Evolutionary conservation across 148 eudicot species (phyloP).

Genomic region (Silene conica): DNA sequence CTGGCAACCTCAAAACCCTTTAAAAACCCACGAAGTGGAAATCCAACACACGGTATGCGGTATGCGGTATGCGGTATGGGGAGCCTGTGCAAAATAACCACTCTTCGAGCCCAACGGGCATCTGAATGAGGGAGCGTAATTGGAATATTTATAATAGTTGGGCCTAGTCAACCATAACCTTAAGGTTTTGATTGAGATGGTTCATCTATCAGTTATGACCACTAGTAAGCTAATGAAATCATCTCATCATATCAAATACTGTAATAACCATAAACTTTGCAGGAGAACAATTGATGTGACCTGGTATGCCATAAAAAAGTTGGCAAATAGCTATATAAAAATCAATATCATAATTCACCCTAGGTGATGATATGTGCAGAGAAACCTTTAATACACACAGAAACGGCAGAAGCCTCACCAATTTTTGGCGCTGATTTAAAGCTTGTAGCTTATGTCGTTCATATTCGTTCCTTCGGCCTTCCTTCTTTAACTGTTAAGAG

Average conservation of each 20-base stretch:
- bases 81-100: no score
- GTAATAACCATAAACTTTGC: background rate
- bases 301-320: background rate
- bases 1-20: no score
- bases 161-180: no score
- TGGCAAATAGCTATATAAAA: background rate
- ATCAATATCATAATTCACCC: background rate
- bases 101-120: no score
- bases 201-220: no score
- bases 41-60: no score
- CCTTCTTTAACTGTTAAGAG: slow-evolving; percentile 66
- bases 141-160: no score
- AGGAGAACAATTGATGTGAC: background rate
- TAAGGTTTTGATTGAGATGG: no score
- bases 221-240: background rate
- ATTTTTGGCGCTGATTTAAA: slow-evolving; percentile 93
- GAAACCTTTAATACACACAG: slow-evolving; percentile 2
- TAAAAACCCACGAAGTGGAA: no score
- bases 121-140: no score
- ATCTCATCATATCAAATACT: background rate
- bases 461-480: slow-evolving; percentile 91
- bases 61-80: no score
- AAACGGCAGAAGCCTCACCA: slow-evolving; percentile 44
- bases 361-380: background rate
- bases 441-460: slow-evolving; percentile 98